A percentile compares a stretch with the other conserved stretches of the same genome.
Conservation (phyloP, 83 land plant species). For the Thuja plicata region DNA sequence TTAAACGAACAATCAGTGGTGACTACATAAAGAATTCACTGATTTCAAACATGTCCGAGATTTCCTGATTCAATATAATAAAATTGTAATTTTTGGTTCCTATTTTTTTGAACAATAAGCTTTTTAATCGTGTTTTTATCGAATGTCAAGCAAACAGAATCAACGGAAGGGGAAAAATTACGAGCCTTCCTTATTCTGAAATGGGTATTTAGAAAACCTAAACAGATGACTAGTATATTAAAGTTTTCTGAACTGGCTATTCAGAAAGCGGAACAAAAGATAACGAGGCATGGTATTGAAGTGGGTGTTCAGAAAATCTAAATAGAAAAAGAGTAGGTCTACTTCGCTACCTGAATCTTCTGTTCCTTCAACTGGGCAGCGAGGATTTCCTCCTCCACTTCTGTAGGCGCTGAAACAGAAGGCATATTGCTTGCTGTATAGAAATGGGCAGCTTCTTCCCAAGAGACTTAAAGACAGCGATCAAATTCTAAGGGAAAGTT, state of each 20-base stretch:
- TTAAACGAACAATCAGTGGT: neutral
- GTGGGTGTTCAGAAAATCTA: neutral
- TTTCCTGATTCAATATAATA: neutral
- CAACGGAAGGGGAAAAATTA: neutral
- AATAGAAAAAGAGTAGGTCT: neutral
- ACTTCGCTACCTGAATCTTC: neutral
- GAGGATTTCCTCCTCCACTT: conserved; percentile 8
- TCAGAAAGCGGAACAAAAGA: neutral
- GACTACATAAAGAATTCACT: neutral
- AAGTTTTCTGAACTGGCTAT: neutral
- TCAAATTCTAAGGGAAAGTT: too few species aligned
- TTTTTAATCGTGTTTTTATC: too few species aligned
- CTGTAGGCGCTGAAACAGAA: neutral
- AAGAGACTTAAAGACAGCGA: neutral
- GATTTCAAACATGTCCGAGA: neutral
- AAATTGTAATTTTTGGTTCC: neutral
- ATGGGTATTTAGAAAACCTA: neutral
- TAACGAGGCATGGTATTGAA: neutral
- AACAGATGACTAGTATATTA: neutral
- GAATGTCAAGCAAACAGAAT: neutral
- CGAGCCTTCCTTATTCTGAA: neutral
- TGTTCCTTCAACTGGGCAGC: conserved; percentile 8
- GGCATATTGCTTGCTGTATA: neutral
- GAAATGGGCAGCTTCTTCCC: neutral
- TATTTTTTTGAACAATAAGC: too few species aligned